These are phyloP conservation scores for Marchantia paleacea DNA, from an alignment of 225 moss, liverwort and hornwort species.

Conservation along the genomic window DNA sequence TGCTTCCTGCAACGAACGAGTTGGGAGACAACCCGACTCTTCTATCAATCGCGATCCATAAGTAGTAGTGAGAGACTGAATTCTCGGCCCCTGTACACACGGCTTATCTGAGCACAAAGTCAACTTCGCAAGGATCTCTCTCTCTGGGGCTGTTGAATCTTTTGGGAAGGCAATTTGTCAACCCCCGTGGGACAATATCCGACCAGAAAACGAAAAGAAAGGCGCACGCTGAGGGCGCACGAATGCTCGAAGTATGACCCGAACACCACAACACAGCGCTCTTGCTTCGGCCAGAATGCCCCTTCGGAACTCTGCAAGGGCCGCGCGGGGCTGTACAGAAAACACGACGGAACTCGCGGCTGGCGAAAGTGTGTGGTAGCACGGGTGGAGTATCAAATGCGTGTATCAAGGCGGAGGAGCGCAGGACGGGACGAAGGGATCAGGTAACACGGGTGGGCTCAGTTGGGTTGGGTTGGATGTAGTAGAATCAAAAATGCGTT, in stretches of 20 bases:
- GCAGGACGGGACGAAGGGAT: not conserved
- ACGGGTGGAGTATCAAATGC: conserved; percentile 6
- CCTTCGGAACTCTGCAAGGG: not conserved
- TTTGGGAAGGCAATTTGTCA: not conserved
- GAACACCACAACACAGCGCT: not conserved
- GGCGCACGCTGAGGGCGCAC: not conserved
- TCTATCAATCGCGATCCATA: not conserved
- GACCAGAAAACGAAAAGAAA: not conserved
- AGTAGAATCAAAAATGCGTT: not conserved
- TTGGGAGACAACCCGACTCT: not conserved
- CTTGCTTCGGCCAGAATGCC: not conserved
- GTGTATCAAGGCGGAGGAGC: conserved; percentile 1
- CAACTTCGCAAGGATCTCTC: conserved; percentile 2
- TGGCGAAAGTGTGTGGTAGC: not conserved
- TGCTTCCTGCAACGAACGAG: not conserved
- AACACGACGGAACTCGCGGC: conserved; percentile 2
- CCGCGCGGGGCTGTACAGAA: not conserved
- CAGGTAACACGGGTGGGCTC: not conserved
- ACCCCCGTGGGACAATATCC: conserved; percentile 1
- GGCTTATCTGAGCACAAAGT: not conserved
- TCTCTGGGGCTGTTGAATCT: not conserved
- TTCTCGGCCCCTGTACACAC: not conserved
- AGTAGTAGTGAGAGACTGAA: not conserved
- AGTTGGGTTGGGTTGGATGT: not conserved
- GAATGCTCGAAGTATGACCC: not conserved